Evolutionary conservation across 2,329 filamentous ascomycete species (phyloP), one percentile per base, ranked within the genome.

Genomic region (Nothophoma quercina): DNA sequence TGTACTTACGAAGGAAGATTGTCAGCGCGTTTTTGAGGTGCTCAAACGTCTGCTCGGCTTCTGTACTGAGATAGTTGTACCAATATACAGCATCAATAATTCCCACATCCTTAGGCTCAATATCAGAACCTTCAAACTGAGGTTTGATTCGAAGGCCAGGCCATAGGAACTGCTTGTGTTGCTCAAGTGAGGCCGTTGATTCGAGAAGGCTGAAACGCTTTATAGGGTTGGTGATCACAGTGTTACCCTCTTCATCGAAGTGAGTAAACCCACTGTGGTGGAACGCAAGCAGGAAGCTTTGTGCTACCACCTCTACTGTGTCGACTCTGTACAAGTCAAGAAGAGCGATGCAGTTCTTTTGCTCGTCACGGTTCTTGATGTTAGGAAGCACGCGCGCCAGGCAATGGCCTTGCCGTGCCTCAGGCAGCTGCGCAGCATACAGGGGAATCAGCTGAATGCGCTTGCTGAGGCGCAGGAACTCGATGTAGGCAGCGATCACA

Each of bases 1-100:
- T 2, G 5, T n/a, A 83, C 91, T 80, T 84, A 96, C 91, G 83
- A 38, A 96, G 81, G 67, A 97, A 92, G 55, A 88, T 87, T 67
- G 89, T 89, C 76, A 96, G 91, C n/a, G 93, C 83, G 63, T 86
- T 82, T 23, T 85, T 84, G 33, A 91, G 86, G 49, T 86, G 81
- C 15, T 79, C 75, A 64, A 93, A 90, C 18, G 90, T 86, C 51
- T 88, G 81, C 13, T 82, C 55, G 23, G 59, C 60, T 8, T 72
- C 62, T n/a, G 84, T 88, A 41, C 89, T 85, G 7, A 93, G 83
- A 49, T 90, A 82, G 51, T 90, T 78, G 70, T 93, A 87, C 93
- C 93, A 98, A 68, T 96, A 90, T 53, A 97, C 77, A 29, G 89
- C 87, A 50, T 88, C 84, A 36, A 97, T 91, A 43, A 96, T 81